phyloP scores from a whole-genome alignment of 108 stramenopile species.

The Pinguiococcus pyrenoidosus region DNA sequence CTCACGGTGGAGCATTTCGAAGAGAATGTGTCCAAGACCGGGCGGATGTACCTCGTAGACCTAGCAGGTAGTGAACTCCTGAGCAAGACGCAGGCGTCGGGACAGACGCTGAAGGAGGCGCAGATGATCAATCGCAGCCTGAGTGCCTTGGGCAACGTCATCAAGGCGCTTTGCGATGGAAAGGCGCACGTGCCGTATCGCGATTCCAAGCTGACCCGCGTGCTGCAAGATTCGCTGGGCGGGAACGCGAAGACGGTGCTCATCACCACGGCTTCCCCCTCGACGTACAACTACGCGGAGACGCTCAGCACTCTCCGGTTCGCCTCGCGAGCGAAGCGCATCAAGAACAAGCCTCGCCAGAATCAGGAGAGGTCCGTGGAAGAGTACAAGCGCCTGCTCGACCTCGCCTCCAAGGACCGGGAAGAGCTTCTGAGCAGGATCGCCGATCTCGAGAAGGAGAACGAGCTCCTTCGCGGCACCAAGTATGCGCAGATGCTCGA shows the following conservation, averaged over 20 bases:
- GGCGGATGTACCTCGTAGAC: constrained; percentile 57
- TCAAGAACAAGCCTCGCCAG: too few species aligned
- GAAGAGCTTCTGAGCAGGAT: too few species aligned
- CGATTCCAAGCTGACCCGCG: constrained; percentile 79
- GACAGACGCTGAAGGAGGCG: constrained; percentile 50
- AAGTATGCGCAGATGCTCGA: too few species aligned
- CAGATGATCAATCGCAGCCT: constrained; percentile 55
- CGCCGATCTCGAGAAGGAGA: too few species aligned
- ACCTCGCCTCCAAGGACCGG: too few species aligned
- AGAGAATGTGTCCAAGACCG: neutral
- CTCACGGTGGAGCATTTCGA: constrained; percentile 43
- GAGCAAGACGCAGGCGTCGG: constrained; percentile 19
- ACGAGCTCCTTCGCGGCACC: too few species aligned
- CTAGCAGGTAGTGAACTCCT: constrained; percentile 64
- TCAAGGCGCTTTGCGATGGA: constrained; percentile 48
- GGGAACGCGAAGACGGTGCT: constrained; percentile 76
- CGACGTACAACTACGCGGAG: constrained; percentile 56
- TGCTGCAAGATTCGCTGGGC: constrained; percentile 69
- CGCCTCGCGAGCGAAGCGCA: constrained; percentile 69
- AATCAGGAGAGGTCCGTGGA: too few species aligned
- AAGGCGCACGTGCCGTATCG: constrained; percentile 46
- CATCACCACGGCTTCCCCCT: constrained; percentile 64
- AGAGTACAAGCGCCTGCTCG: too few species aligned
- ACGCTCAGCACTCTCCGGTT: constrained; percentile 84
- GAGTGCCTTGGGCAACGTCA: constrained; percentile 52